phyloP scores from a whole-genome alignment of 371 early-diverging fungal genomes.

The Mortierella sp. region DNA sequence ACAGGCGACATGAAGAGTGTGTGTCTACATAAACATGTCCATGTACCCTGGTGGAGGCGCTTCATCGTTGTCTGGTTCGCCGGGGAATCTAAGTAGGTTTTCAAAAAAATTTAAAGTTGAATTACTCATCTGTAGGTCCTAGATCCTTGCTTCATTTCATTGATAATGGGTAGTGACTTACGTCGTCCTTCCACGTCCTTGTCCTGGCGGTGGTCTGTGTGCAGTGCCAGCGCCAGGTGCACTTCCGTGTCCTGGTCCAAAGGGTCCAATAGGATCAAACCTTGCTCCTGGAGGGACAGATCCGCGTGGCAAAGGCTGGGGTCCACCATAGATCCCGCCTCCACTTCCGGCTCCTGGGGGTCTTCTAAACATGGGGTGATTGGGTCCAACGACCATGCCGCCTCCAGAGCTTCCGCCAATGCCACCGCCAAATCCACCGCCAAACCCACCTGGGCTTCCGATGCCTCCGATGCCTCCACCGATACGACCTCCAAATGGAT shows the following conservation, averaged over 20 bases:
- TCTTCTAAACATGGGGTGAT: slow-evolving; percentile 88
- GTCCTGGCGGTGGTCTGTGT: slow-evolving; percentile 35
- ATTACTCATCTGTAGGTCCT: not conserved
- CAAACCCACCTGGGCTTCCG: slow-evolving; percentile 35
- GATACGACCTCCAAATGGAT: slow-evolving; percentile 63
- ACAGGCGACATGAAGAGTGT: no score
- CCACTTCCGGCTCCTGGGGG: slow-evolving; percentile 29
- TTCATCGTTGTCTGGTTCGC: slow-evolving; percentile 86
- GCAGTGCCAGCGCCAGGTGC: slow-evolving; percentile 58
- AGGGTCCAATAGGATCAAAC: slow-evolving; percentile 93
- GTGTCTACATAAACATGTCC: slow-evolving; percentile 71
- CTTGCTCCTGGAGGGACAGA: slow-evolving; percentile 95
- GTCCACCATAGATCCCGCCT: slow-evolving; percentile 60
- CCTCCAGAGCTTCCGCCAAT: slow-evolving; percentile 62
- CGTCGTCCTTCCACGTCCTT: slow-evolving; percentile 54
- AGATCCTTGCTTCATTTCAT: not conserved
- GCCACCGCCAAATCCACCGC: slow-evolving; percentile 38
- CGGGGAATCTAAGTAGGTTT: slow-evolving; percentile 55
- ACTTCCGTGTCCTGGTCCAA: slow-evolving; percentile 63
- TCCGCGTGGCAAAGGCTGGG: slow-evolving; percentile 69
- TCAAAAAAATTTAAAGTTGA: not conserved
- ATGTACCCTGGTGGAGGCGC: slow-evolving; percentile 77
- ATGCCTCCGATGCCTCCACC: slow-evolving; percentile 33
- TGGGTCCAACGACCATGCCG: slow-evolving; percentile 91
- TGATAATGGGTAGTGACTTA: slow-evolving; percentile 3